Evolutionary conservation across 768 basidiomycete species (phyloP).

Genomic region (Pholiota microspora): DNA sequence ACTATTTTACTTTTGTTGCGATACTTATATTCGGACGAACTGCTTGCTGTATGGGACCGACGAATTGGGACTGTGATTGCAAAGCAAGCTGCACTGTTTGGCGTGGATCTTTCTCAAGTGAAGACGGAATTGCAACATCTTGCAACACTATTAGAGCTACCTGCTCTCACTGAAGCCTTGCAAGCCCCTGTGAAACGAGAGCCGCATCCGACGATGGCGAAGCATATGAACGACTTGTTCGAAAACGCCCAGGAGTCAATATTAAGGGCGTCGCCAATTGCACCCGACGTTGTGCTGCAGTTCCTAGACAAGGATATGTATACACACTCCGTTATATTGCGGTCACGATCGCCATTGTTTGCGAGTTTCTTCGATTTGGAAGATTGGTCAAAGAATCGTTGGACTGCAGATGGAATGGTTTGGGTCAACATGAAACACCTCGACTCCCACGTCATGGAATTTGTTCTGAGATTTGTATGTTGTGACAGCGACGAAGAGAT

Average conservation of each 20-base stretch:
- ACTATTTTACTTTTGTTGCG: constrained; percentile 72
- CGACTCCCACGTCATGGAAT: constrained; percentile 69
- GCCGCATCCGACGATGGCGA: constrained; percentile 44
- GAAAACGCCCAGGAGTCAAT: constrained; percentile 25
- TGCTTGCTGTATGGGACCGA: constrained; percentile 83
- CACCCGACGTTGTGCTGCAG: constrained; percentile 69
- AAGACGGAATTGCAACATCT: constrained; percentile 63
- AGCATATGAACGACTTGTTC: constrained; percentile 53
- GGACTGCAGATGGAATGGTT: constrained; percentile 50
- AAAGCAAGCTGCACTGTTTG: constrained; percentile 34
- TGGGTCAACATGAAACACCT: constrained; percentile 72
- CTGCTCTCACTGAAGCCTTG: constrained; percentile 50
- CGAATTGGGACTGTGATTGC: constrained; percentile 63
- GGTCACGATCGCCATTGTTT: constrained; percentile 84
- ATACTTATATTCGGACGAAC: constrained; percentile 86
- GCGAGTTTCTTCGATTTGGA: constrained; percentile 76
- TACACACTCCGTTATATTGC: constrained; percentile 74
- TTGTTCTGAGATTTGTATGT: constrained; percentile 75
- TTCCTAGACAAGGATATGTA: constrained; percentile 65
- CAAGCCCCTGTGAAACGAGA: constrained; percentile 58
- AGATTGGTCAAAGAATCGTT: constrained; percentile 75
- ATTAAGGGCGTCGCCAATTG: constrained; percentile 26
- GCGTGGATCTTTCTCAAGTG: constrained; percentile 44
- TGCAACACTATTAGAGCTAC: constrained; percentile 58
- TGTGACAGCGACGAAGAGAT: constrained; percentile 65